Evolutionary conservation across 306 rosid genomes (phyloP), one percentile per base, ranked within the genome.

Genomic region (Potentilla sterilis): DNA sequence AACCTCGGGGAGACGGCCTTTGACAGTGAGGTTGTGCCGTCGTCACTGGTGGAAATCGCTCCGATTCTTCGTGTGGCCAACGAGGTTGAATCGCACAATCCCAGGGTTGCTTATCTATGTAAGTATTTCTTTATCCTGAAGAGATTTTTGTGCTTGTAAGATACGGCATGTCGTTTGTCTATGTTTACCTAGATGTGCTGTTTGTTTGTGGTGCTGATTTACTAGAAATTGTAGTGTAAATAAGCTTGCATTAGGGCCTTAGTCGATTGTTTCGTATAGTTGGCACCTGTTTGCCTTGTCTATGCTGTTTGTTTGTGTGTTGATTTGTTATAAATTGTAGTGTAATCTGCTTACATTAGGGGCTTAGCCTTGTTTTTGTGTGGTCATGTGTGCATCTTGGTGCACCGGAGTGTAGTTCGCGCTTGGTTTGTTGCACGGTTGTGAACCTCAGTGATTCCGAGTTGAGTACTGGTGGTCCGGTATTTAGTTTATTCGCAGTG

Each of bases 31-130:
- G 89, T 92, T 2, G 98, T 95, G 64, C 98, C 98, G n/a, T 95
- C 98, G 0, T 89, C 98, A 18, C 98, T 95, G 0, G 89, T 85
- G 0, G 93, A 95, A 79, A 92, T 95, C 38, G 98, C 98, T 2
- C 97, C 97, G 5, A 92, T 95, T 86, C 98, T 95, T 68, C 97
- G 98, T 21, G 97, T 95, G 73, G 98, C 98, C 67, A 95, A 95
- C 85, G 98, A 95, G 83, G 97, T 95, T 1, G 98, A 95, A 76
- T 75, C 93, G 74, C 86, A 92, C 74, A 95, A 95, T 78, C 93
- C 97, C 11, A 90, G 98, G 78, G 98, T 95, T 67, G 95, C 98
- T 73, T 95, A 95, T 89, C 92, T 95, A 73, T 95, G 98, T 95
- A 83, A 89, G 96, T 28, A 21, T 16, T 82, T 55, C 72, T 21